phyloP scores from a whole-genome alignment of 192 early-diverging fungal species.

The Linnemannia exigua region DNA sequence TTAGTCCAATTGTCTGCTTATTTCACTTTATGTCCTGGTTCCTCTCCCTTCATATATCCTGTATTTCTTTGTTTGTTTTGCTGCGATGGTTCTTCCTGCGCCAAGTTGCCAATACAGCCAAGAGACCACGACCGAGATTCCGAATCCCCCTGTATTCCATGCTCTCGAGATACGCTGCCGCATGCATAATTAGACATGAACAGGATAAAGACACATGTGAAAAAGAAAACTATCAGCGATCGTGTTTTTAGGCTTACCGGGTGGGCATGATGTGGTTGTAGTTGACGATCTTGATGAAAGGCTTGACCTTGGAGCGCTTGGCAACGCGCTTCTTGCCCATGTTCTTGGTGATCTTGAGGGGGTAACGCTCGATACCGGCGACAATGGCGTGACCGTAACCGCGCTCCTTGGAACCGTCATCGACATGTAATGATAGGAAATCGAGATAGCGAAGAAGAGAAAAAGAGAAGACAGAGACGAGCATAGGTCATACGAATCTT shows the following conservation, averaged over 20 bases:
- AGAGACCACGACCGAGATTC: not conserved
- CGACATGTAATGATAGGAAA: constrained; percentile 69
- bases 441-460: constrained; percentile 11
- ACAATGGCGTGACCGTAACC: constrained; percentile 99
- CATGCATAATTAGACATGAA: not conserved
- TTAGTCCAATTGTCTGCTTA: not conserved
- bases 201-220: not conserved
- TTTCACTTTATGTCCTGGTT: not conserved
- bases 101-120: not conserved
- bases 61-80: not conserved
- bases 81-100: not conserved
- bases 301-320: constrained; percentile 98
- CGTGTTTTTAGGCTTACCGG: constrained; percentile 69
- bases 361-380: constrained; percentile 97
- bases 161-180: not conserved
- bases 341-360: constrained; percentile 95
- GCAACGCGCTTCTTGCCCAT: constrained; percentile 97
- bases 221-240: no score
- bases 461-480: constrained; percentile 22
- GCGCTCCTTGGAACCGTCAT: constrained; percentile 98
- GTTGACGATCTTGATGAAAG: constrained; percentile 99
- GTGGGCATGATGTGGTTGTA: constrained; percentile 99
- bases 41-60: no score
- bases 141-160: not conserved
- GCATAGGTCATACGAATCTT: constrained; percentile 58